A percentile compares a stretch with the other conserved stretches of the same genome.
Conservation (phyloP, 2,329 filamentous ascomycete genomes). For the Venturiaceae sp. region DNA sequence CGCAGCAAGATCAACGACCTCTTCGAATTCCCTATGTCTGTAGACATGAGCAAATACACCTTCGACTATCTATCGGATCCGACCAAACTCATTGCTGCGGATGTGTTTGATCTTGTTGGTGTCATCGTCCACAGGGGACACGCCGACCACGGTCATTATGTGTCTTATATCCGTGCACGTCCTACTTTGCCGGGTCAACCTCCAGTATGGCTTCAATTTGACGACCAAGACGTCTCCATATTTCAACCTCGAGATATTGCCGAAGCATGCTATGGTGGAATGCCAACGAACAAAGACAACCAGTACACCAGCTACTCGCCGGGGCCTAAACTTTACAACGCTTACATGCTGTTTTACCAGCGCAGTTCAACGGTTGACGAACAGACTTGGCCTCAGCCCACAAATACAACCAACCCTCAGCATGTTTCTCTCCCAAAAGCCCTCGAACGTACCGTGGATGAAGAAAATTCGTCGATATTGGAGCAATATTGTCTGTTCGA, state of each 20-base stretch:
- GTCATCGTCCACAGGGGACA: conserved; percentile 89
- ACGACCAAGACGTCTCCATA: conserved; percentile 70
- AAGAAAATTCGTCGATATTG: conserved; percentile 1
- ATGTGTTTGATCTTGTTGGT: conserved; percentile 89
- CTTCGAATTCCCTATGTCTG: conserved; percentile 74
- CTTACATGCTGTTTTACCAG: conserved; percentile 98
- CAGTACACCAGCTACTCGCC: conserved; percentile 17
- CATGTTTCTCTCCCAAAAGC: not conserved
- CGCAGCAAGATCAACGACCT: conserved; percentile 92
- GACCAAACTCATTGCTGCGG: conserved; percentile 45
- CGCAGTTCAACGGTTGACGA: conserved; percentile 55
- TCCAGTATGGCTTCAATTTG: conserved; percentile 78
- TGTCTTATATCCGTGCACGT: conserved; percentile 84
- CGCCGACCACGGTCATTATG: conserved; percentile 92
- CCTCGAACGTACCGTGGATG: not conserved
- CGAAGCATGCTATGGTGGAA: conserved; percentile 57
- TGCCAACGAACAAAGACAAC: conserved; percentile 20
- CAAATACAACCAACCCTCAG: not conserved
- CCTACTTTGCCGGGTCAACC: conserved; percentile 40
- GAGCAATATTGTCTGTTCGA: conserved; percentile 5
- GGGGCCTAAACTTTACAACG: conserved; percentile 49
- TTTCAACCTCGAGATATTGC: conserved; percentile 71
- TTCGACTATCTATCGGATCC: conserved; percentile 70
- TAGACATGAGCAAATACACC: conserved; percentile 86
- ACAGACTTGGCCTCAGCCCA: not conserved